Evolutionary conservation across 148 eudicot species (phyloP).

Genomic region (Oxyria digyna): DNA sequence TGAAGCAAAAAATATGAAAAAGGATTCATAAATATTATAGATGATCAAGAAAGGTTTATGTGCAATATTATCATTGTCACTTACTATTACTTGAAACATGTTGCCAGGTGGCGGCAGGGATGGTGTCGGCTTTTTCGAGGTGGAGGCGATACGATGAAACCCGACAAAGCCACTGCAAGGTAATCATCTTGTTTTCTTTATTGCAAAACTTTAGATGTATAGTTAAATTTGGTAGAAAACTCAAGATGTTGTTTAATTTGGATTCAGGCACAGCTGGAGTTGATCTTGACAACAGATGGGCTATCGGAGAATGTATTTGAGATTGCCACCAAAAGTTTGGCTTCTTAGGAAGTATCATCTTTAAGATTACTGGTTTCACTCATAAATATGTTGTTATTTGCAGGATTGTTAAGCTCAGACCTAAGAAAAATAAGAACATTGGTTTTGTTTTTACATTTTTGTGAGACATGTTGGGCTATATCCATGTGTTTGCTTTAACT

Average conservation of each 20-base stretch:
- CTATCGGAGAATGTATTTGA: conserved; percentile 89
- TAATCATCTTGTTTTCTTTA: conserved; percentile 9
- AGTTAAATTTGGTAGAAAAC: background rate
- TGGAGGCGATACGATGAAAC: conserved; percentile 90
- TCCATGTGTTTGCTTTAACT: too few relatives aligned
- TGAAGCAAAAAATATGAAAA: background rate
- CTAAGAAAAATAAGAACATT: too few relatives aligned
- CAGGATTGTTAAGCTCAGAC: too few relatives aligned
- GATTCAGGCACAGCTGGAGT: conserved; percentile 85
- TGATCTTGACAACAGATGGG: conserved; percentile 70
- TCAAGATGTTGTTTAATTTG: background rate
- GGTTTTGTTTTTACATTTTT: too few relatives aligned
- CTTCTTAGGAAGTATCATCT: conserved; percentile 44
- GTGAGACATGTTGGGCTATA: too few relatives aligned
- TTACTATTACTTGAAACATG: background rate
- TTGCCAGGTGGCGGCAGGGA: conserved; percentile 72
- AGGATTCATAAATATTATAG: background rate
- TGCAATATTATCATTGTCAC: too few relatives aligned
- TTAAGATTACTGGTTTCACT: too few relatives aligned
- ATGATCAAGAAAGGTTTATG: too few relatives aligned
- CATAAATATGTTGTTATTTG: too few relatives aligned
- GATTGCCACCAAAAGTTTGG: conserved; percentile 94
- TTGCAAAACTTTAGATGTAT: background rate
- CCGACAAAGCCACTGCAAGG: conserved; percentile 81
- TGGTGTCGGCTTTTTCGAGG: conserved; percentile 93